Evolutionary conservation across 768 basidiomycete species (phyloP).

Genomic region (Mycena metata): DNA sequence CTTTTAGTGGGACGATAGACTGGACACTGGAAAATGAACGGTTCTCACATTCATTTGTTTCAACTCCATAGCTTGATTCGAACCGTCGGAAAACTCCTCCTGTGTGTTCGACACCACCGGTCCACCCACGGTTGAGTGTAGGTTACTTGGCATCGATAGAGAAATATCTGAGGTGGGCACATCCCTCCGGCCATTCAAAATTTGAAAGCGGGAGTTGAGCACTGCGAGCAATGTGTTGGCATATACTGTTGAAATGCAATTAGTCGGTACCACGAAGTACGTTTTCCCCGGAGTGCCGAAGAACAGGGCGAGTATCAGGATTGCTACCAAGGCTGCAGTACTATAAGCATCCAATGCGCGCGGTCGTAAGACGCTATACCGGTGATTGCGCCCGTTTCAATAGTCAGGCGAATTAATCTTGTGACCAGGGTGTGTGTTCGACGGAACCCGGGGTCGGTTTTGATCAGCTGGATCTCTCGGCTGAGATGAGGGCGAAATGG

Average conservation of each 20-base stretch:
- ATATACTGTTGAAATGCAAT: not conserved
- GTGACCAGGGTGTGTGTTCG: not conserved
- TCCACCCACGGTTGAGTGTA: too few species aligned
- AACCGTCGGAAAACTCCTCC: too few species aligned
- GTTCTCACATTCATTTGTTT: too few species aligned
- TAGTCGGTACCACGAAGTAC: not conserved
- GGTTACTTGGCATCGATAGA: too few species aligned
- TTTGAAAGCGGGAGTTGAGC: conserved; percentile 1
- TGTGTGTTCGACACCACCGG: too few species aligned
- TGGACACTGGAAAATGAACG: too few species aligned
- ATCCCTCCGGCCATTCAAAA: not conserved
- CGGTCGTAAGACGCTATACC: not conserved
- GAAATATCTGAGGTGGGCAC: not conserved
- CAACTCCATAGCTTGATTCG: too few species aligned
- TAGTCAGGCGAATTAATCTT: conserved; percentile 4
- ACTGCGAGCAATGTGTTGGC: conserved; percentile 2
- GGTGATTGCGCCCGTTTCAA: conserved; percentile 8
- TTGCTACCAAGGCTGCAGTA: not conserved
- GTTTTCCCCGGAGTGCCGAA: not conserved
- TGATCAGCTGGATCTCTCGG: too few species aligned
- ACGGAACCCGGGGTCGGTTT: too few species aligned
- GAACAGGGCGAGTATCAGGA: not conserved
- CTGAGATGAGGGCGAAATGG: too few species aligned
- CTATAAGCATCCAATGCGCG: not conserved
- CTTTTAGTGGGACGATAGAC: too few species aligned